These are phyloP conservation scores for Vararia minispora DNA, from an alignment of 768 basidiomycete genomes.

Conservation along the genomic window DNA sequence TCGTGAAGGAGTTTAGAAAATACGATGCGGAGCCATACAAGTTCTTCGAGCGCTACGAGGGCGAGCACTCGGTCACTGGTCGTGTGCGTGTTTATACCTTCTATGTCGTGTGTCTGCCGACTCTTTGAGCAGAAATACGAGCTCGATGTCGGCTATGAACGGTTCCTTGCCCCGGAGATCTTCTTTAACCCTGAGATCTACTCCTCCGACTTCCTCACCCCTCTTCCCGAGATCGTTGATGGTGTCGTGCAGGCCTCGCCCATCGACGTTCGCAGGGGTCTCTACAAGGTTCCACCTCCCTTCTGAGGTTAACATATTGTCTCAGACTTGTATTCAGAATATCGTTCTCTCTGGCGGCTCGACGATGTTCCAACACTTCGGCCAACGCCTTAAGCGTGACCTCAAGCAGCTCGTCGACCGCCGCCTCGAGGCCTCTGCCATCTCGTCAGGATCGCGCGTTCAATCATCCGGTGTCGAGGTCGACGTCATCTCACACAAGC, in stretches of 20 bases:
- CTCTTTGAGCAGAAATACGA: constrained; percentile 69
- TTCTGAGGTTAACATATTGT: background rate
- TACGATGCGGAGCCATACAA: constrained; percentile 95
- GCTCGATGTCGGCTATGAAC: constrained; percentile 94
- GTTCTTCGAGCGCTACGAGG: constrained; percentile 88
- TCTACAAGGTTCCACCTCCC: constrained; percentile 72
- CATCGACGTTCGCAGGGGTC: constrained; percentile 91
- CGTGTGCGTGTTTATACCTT: constrained; percentile 40
- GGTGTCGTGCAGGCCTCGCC: constrained; percentile 92
- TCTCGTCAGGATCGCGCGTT: constrained; percentile 51
- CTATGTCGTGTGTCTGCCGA: background rate
- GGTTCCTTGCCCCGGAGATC: constrained; percentile 97
- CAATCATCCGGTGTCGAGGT: constrained; percentile 96
- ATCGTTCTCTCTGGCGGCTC: constrained; percentile 96
- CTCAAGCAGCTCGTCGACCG: constrained; percentile 90
- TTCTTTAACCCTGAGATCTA: constrained; percentile 99
- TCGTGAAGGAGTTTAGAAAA: constrained; percentile 97
- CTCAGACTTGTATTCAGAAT: constrained; percentile 42
- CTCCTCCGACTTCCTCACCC: constrained; percentile 95
- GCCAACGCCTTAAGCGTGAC: constrained; percentile 92
- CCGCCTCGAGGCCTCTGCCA: constrained; percentile 67
- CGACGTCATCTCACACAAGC: constrained; percentile 97
- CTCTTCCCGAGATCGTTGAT: constrained; percentile 92
- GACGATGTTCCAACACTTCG: constrained; percentile 99
- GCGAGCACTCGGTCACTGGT: constrained; percentile 87